Evolutionary conservation across 345 rosid species (phyloP).

Genomic region (Fremontodendron californicum): DNA sequence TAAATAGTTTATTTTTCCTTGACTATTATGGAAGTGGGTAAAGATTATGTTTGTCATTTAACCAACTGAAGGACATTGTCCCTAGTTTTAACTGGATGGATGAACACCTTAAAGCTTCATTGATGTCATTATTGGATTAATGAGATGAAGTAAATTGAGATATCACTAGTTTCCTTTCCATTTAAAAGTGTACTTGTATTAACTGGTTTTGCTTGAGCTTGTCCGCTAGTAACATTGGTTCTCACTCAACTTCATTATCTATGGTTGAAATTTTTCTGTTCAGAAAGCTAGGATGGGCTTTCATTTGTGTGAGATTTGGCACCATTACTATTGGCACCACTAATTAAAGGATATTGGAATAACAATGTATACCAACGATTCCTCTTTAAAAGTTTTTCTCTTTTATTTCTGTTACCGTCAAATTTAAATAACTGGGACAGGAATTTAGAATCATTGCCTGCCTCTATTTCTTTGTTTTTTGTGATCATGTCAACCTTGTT

Average conservation of each 20-base stretch:
- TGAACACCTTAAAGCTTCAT: background rate
- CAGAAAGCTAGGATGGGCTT: background rate
- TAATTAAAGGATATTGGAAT: background rate
- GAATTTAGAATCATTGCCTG: background rate
- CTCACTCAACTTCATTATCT: background rate
- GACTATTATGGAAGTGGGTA: background rate
- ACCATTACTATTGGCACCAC: background rate
- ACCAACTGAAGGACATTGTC: background rate
- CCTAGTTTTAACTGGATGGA: background rate
- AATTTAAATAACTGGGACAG: background rate
- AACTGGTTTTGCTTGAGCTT: conserved; percentile 1
- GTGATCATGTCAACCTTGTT: background rate
- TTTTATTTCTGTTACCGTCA: background rate
- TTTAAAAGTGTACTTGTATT: background rate
- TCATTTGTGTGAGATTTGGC: background rate
- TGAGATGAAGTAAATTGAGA: too few relatives aligned
- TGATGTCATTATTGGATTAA: background rate
- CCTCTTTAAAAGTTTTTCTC: background rate
- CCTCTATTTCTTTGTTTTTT: background rate
- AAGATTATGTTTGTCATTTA: background rate
- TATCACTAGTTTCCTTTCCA: background rate
- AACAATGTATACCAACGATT: background rate
- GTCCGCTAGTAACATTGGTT: background rate
- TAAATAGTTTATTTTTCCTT: background rate
- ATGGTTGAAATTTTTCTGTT: background rate